Base-by-base conservation (phyloP, 2,329 filamentous ascomycete species). In the Fusarium sp. region DNA sequence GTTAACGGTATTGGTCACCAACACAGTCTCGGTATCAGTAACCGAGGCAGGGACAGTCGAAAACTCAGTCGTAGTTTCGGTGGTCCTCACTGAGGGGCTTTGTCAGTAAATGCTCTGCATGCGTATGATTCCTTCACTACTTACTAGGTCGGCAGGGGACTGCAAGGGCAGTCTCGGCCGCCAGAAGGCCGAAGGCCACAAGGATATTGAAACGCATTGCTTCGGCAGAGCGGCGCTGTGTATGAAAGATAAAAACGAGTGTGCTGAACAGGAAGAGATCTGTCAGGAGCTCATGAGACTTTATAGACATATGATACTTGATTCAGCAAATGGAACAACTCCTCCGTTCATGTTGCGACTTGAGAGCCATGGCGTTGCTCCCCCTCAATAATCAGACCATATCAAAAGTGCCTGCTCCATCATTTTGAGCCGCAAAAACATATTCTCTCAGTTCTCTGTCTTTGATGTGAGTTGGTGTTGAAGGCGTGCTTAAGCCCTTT, bases 131-230 rank as follows among this genome's bases (percentile, higher is more conserved):
- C 14, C 32, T 6, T 40, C 17, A 2, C 32, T 40, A 32, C 62
- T 56, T 38, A 64, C 61, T 17, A 20, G 20, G 48, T 52, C 20
- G 23, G 44, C 40, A 44, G 17, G 64, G 64, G 26, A 50, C 35
- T 67, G 64, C 64, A 35, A 68, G 20, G 32, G 49, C 56, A 57
- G 64, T 50, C 27, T 67, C 49, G 5, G 26, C 64, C 37, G 32
- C 44, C 27, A 67, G 35, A 32, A 67, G 49, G 64, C 64, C 44
- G 13, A 67, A 18, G 33, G 56, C 44, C 15, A 67, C n/a, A 13
- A 67, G 37, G 26, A 27, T 35, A 14, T 44, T 32, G 26, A 42
- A 27, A 46, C 38, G 57, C 64, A 67, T 67, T 23, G 33, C 23
- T 50, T 67, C 17, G 40, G 20, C 18, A n/a, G 30, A 30, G 57